phyloP scores from a whole-genome alignment of 2,329 filamentous ascomycete species.

The Leptosphaerulina australis region DNA sequence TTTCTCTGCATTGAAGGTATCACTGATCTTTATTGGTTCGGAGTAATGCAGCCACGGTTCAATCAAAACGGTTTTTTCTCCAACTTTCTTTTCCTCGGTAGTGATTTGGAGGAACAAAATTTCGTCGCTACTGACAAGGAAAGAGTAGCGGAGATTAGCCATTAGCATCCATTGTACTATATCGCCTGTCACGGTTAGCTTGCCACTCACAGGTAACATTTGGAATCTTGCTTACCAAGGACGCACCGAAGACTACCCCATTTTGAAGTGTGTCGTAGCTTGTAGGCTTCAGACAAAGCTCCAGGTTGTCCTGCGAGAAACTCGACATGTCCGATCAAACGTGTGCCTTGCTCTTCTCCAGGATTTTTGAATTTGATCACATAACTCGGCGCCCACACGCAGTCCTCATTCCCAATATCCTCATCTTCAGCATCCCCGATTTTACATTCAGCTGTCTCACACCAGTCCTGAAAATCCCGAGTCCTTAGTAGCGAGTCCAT shows the following conservation, averaged over 20 bases:
- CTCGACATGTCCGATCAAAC: constrained; percentile 28
- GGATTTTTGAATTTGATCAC: constrained; percentile 13
- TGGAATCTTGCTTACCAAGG: constrained; percentile 13
- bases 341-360: constrained; percentile 1
- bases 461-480: background rate
- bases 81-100: background rate
- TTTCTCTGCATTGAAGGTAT: constrained; percentile 8
- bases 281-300: constrained; percentile 21
- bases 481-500: constrained; percentile 14
- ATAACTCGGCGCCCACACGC: constrained; percentile 16
- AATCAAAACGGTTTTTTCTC: background rate
- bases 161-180: constrained; percentile 29
- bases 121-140: constrained; percentile 27
- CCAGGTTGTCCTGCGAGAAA: constrained; percentile 24
- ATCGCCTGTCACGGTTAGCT: constrained; percentile 19
- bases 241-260: constrained; percentile 32
- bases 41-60: constrained; percentile 24
- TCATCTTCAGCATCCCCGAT: constrained; percentile 6
- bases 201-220: background rate
- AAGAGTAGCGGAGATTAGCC: constrained; percentile 23
- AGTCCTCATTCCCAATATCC: constrained; percentile 14
- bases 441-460: background rate
- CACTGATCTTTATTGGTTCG: constrained; percentile 20
- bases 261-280: constrained; percentile 5
- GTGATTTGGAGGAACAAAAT: constrained; percentile 26